Base-by-base conservation (phyloP, 2,329 filamentous ascomycete genomes). In the Pseudocercospora cruenta region DNA sequence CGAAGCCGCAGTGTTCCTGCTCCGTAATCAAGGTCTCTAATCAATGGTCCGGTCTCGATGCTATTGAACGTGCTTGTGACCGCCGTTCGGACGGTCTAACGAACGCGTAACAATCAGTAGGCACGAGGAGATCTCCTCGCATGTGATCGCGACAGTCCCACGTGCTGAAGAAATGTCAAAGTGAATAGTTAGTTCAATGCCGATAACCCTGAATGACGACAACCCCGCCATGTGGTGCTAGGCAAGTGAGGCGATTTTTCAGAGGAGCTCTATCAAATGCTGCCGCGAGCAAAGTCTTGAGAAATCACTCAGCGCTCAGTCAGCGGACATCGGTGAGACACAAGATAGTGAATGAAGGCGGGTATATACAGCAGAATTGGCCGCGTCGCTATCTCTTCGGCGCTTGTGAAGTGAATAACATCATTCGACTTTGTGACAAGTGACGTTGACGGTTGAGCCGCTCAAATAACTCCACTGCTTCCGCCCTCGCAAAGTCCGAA, bases 361-460 rank as follows among this genome's bases (percentile, higher is more conserved):
- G 53, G 26, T 58, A 43, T 58, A 43, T 58, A 43, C 55, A 58
- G 31, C 55, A 58, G 28, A 39, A 39, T 43, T 19, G 53, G 53
- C 55, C 28, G 55, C 22, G 31, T 24, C 55, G 55, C 55, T 55
- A 55, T 55, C 51, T 55, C 51, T 55, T 55, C 51, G 51, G 51
- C 24, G 51, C 26, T 14, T 26, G 21, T 51, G 28, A 36, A 36
- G 55, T 58, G 55, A 58, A 58, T 43, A 33, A 36, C 55, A 33
- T 28, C 53, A 43, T 58, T 39, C 24, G 16, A 55, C 26, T n/a
- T 31, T 55, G 22, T 55, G 24, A 55, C 10, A 22, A 26, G 22
- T 39, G 55, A 39, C 31, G 55, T 58, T 43, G n/a, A n/a, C n/a
- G n/a, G n/a, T n/a, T n/a, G 55, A 58, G 55, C 55, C 31, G 55